Conservation (phyloP, 148 eudicot species). For the Fagopyrum esculentum region DNA sequence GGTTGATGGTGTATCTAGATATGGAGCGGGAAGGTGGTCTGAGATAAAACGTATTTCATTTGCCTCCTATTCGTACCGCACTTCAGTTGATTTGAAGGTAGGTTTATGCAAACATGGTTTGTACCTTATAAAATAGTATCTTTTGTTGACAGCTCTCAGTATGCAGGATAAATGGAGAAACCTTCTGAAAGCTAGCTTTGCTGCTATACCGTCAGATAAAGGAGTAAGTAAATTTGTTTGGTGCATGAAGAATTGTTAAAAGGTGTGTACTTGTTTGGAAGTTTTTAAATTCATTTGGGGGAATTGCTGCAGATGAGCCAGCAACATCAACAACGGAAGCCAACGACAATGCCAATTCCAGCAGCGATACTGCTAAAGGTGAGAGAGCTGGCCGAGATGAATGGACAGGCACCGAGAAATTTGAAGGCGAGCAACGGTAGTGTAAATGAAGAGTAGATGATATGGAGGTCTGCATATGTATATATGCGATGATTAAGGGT, state of each 20-base stretch:
- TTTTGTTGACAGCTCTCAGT: neutral
- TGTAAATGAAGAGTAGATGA: conserved; percentile 29
- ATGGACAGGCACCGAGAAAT: conserved; percentile 49
- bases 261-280: neutral
- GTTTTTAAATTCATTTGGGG: neutral
- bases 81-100: conserved; percentile 97
- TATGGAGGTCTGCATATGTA: neutral
- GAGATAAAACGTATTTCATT: conserved; percentile 90
- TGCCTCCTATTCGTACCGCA: conserved; percentile 76
- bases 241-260: neutral
- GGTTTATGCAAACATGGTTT: neutral
- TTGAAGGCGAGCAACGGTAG: conserved; percentile 32
- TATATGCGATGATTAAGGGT: neutral
- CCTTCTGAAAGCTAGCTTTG: conserved; percentile 82
- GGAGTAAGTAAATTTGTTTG: conserved; percentile 50
- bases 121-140: neutral
- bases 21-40: conserved; percentile 97
- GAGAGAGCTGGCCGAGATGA: conserved; percentile 84
- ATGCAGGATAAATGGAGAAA: conserved; percentile 99
- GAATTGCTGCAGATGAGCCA: conserved; percentile 1
- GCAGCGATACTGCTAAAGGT: conserved; percentile 61
- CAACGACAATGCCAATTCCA: conserved; percentile 61
- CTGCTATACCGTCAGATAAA: conserved; percentile 46
- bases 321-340: conserved; percentile 45
- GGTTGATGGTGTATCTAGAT: conserved; percentile 88